Percentiles rank a stretch among this genome's conserved stretches.
Evolutionary conservation across 73 alveolate species (phyloP).

Genomic region (Effrenium voratum): DNA sequence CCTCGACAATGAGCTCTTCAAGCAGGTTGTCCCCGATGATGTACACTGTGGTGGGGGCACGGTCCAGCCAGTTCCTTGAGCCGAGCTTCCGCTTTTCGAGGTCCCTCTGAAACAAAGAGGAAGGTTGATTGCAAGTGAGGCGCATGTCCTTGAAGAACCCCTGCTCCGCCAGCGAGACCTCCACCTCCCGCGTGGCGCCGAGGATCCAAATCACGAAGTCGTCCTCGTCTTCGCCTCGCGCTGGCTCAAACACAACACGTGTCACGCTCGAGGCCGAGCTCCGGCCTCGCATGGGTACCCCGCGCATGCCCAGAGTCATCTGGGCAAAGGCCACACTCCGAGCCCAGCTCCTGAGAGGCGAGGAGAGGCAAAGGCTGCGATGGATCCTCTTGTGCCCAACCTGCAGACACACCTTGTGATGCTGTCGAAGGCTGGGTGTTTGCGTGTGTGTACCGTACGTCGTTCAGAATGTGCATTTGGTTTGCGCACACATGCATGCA

Average conservation of each 20-base stretch:
- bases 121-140: no score
- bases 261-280: not conserved
- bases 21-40: slow-evolving; percentile 79
- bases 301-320: slow-evolving; percentile 90
- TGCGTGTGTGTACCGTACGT: no score
- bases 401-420: no score
- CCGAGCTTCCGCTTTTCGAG: no score
- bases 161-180: slow-evolving; percentile 87
- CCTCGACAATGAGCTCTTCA: slow-evolving; percentile 25
- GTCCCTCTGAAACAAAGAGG: no score
- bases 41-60: slow-evolving; percentile 69
- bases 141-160: slow-evolving; percentile 67
- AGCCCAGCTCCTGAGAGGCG: no score
- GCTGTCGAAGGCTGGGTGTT: no score
- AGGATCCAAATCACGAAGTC: slow-evolving; percentile 69
- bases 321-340: slow-evolving; percentile 88
- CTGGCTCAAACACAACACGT: not conserved
- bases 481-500: no score
- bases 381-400: no score
- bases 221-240: not conserved
- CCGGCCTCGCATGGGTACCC: slow-evolving; percentile 53
- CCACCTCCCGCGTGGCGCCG: slow-evolving; percentile 80
- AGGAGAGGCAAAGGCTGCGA: no score
- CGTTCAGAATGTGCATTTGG: no score
- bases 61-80: slow-evolving; percentile 92